Evolutionary conservation across 257 asterid genomes (phyloP).

Genomic region (Solanum peruvianum): DNA sequence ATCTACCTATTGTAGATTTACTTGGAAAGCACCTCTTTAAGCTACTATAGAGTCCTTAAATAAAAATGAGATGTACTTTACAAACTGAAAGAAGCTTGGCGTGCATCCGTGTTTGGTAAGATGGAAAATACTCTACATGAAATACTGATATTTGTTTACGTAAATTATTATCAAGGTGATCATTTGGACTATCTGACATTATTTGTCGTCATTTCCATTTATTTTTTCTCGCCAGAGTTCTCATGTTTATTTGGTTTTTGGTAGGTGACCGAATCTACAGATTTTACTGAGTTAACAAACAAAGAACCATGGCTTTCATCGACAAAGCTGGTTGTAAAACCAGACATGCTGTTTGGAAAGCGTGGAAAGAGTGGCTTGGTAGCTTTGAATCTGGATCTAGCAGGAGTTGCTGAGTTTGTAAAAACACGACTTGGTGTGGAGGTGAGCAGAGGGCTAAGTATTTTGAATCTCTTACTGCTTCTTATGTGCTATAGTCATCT

Average conservation of each 20-base stretch:
- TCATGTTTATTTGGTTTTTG: neutral
- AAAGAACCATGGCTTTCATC: conserved; percentile 85
- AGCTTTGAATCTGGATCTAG: conserved; percentile 70
- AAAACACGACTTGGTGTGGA: conserved; percentile 80
- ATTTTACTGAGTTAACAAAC: conserved; percentile 68
- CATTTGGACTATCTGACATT: neutral
- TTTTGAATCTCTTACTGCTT: neutral
- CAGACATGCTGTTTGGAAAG: conserved; percentile 91
- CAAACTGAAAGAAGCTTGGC: neutral
- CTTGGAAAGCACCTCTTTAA: neutral
- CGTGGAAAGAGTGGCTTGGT: conserved; percentile 96
- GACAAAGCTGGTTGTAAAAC: conserved; percentile 79
- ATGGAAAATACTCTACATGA: neutral
- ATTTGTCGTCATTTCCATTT: neutral
- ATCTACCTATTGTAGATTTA: neutral
- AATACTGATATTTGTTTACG: neutral
- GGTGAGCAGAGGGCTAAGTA: conserved; percentile 28
- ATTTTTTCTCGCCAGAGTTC: neutral
- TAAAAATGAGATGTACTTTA: neutral
- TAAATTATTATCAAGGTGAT: neutral
- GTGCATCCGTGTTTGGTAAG: neutral
- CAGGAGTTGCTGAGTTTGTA: conserved; percentile 80
- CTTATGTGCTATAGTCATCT: conserved; percentile 9
- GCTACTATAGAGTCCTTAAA: neutral
- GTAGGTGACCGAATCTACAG: conserved; percentile 63